Percentiles rank a stretch among this genome's conserved stretches.
Conservation (phyloP, 73 alveolate genomes). For the Tetrahymena borealis region DNA sequence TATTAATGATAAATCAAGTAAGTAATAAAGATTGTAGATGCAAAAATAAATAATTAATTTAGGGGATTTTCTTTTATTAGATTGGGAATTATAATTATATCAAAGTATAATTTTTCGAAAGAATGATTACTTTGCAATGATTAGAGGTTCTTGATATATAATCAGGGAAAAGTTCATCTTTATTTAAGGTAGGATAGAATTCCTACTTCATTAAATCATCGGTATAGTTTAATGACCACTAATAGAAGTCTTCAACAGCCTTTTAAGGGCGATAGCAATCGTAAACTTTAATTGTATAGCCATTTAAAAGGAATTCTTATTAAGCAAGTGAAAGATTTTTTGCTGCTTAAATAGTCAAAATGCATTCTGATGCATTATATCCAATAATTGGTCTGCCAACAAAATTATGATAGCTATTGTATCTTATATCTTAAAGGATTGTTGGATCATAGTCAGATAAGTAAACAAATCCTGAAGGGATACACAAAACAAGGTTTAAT, state of each 20-base stretch:
- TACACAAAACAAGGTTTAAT: not conserved
- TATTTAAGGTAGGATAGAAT: slow-evolving; percentile 26
- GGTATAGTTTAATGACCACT: slow-evolving; percentile 27
- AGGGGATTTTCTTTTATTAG: not conserved
- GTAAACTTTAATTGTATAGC: slow-evolving; percentile 34
- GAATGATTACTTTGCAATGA: slow-evolving; percentile 37
- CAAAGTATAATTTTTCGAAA: no score
- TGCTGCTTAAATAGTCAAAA: slow-evolving; percentile 34
- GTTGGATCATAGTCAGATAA: slow-evolving; percentile 2
- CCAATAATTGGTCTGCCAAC: slow-evolving; percentile 40
- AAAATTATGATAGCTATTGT: slow-evolving; percentile 18
- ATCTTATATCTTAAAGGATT: slow-evolving; percentile 3
- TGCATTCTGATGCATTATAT: slow-evolving; percentile 4
- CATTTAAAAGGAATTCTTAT: not conserved
- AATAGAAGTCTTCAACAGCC: slow-evolving; percentile 43
- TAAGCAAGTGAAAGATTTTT: not conserved
- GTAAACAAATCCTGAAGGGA: slow-evolving; percentile 23
- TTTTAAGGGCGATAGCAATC: slow-evolving; percentile 47
- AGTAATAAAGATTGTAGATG: not conserved
- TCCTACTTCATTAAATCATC: slow-evolving; percentile 27
- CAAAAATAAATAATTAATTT: not conserved
- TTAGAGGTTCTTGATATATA: slow-evolving; percentile 36
- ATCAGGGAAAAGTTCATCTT: slow-evolving; percentile 6
- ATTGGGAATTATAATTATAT: not conserved
- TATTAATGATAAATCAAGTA: not conserved